A percentile compares a stretch with the other conserved stretches of the same genome.
phyloP scores from a whole-genome alignment of 495 filamentous ascomycete species.

The Penicillium lividum region DNA sequence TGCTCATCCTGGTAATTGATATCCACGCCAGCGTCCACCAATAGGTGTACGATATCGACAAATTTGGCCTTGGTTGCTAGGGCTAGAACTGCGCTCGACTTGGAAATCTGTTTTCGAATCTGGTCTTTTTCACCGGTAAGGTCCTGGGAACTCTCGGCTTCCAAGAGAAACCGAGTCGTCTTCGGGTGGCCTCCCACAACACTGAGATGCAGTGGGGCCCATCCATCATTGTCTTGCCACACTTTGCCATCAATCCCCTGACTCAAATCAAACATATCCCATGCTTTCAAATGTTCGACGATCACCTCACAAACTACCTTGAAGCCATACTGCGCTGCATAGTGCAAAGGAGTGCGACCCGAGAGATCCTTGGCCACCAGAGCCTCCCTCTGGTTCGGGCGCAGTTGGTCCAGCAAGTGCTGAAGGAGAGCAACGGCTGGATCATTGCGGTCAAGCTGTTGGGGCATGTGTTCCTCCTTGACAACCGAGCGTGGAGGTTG shows the following conservation, averaged over 20 bases:
- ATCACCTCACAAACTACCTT: slow-evolving; percentile 83
- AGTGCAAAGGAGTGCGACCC: slow-evolving; percentile 87
- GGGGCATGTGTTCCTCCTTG: slow-evolving; percentile 57
- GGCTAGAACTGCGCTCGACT: slow-evolving; percentile 87
- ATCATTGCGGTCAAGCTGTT: slow-evolving; percentile 66
- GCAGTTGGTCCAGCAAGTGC: slow-evolving; percentile 70
- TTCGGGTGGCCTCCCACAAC: slow-evolving; percentile 88
- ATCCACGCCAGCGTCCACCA: slow-evolving; percentile 89
- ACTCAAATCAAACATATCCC: slow-evolving; percentile 81
- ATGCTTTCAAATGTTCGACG: slow-evolving; percentile 82
- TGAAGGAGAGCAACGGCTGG: slow-evolving; percentile 72
- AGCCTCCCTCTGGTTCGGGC: slow-evolving; percentile 66
- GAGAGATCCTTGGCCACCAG: slow-evolving; percentile 71
- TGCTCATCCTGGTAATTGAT: slow-evolving; percentile 92
- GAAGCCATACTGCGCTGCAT: slow-evolving; percentile 93
- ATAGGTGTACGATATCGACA: slow-evolving; percentile 73
- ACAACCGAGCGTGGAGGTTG: slow-evolving; percentile 57
- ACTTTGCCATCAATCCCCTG: slow-evolving; percentile 79
- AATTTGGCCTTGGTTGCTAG: slow-evolving; percentile 86
- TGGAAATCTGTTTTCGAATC: slow-evolving; percentile 67
- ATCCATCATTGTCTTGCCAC: slow-evolving; percentile 93
- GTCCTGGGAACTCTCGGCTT: slow-evolving; percentile 66
- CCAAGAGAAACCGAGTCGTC: slow-evolving; percentile 77
- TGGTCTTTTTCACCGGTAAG: slow-evolving; percentile 56
- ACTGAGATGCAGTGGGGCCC: slow-evolving; percentile 86